phyloP scores from a whole-genome alignment of 495 filamentous ascomycete species.

The Hyaloscypha variabilis region DNA sequence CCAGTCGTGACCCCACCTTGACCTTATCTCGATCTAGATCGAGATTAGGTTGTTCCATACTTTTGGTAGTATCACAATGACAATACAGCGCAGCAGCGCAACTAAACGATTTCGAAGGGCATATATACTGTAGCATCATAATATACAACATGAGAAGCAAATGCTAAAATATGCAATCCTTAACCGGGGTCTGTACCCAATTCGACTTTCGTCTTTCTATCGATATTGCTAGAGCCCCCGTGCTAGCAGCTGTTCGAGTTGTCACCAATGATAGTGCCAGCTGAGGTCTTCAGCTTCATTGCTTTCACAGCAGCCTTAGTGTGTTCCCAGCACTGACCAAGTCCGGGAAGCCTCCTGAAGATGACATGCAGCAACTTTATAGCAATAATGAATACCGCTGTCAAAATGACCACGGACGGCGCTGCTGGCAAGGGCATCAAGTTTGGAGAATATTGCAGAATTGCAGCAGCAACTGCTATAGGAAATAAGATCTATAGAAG shows the following conservation, averaged over 20 bases:
- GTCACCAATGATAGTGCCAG: background rate
- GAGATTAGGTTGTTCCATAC: too few species aligned
- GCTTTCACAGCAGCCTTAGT: background rate
- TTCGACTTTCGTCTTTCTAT: constrained; percentile 3
- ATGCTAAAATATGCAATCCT: background rate
- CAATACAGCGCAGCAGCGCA: too few species aligned
- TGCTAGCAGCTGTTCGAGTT: background rate
- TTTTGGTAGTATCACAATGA: too few species aligned
- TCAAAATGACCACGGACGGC: background rate
- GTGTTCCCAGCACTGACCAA: background rate
- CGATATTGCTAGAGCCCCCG: background rate
- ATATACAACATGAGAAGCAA: background rate
- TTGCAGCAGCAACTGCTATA: background rate
- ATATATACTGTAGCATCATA: background rate
- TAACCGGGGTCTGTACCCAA: background rate
- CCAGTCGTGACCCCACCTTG: too few species aligned
- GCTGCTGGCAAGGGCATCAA: background rate
- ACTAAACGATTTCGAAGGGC: background rate
- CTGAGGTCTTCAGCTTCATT: background rate
- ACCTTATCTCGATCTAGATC: too few species aligned
- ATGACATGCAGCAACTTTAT: constrained; percentile 1
- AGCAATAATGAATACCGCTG: background rate
- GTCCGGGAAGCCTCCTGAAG: background rate
- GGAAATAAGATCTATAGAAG: background rate
- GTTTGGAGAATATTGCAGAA: background rate